Evolutionary conservation across 176 grass and related monocot genomes (phyloP), one percentile per base, ranked within the genome.

Genomic region (Secale cereale): DNA sequence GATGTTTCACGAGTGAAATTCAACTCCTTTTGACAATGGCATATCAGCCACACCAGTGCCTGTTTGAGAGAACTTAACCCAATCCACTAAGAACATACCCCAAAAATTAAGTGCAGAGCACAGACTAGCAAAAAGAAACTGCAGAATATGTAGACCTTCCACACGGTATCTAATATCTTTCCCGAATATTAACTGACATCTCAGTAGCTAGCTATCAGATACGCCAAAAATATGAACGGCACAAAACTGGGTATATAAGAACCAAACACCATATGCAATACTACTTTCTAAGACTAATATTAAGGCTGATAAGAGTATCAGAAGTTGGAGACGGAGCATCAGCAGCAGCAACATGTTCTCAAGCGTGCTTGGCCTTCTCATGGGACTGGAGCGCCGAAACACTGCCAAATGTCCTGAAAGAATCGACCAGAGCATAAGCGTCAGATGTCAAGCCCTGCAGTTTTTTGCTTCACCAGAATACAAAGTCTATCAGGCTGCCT

Each of bases 281-380:
- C 36, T 43, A 43, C 41, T 43, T 13, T 12, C 41, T 43, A 43
- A 43, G 6, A 50, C 69, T 75, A 26, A 19, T 79, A n/a, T 19
- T 35, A n/a, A 10, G 30, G 12, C 32, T 29, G 4, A 33, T 25
- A 15, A 50, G 36, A 56, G 25, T 37, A 81, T 41, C n/a, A 13
- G 60, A 80, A 15, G 2, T 31, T 29, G 27, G 27, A 76, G 46
- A 4, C 7, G 3, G 35, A 13, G 41, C 41, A 13, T 43, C 41
- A 48, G 33, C 31, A 31, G 23, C 33, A 70, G 43, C 15, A 17
- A 11, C 59, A 54, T 40, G 9, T 5, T 68, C 66, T 78, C 75
- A 80, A 46, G 79, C 73, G 59, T 90, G 83, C 61, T 81, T 90
- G 3, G 75, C 67, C 46, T 87, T 87, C 75, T 65, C 35, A 50